These are phyloP conservation scores for Macrophomina phaseolina DNA, from an alignment of 2,329 filamentous ascomycete genomes.

Conservation along the genomic window DNA sequence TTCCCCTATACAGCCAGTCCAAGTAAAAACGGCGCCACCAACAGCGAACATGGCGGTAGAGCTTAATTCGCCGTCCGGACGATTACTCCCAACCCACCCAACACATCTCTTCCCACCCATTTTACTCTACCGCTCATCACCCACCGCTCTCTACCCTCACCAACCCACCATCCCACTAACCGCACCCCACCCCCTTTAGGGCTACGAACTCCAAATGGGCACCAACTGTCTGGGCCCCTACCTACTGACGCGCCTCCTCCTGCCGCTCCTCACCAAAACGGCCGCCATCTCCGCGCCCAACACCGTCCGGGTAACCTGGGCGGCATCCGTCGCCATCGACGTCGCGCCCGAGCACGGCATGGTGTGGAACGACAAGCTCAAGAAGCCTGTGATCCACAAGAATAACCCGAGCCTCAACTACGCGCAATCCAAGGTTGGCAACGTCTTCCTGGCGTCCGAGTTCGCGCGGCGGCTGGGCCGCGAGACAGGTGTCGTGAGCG, in stretches of 20 bases:
- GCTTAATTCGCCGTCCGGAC: too few relatives aligned
- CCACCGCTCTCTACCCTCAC: neutral
- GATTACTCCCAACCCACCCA: neutral
- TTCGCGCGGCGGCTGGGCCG: slow-evolving; percentile 30
- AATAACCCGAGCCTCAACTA: slow-evolving; percentile 31
- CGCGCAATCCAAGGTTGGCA: slow-evolving; percentile 37
- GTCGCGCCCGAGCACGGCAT: slow-evolving; percentile 28
- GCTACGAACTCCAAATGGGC: slow-evolving; percentile 43
- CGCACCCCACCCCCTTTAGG: slow-evolving; percentile 27
- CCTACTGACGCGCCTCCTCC: slow-evolving; percentile 47
- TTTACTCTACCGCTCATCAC: neutral
- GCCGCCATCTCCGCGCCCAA: slow-evolving; percentile 34
- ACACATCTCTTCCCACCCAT: neutral
- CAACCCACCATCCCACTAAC: slow-evolving; percentile 6
- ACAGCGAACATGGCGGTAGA: too few relatives aligned
- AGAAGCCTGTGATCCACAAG: neutral
- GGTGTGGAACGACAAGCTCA: slow-evolving; percentile 25
- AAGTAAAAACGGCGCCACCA: too few relatives aligned
- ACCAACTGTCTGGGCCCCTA: slow-evolving; percentile 50
- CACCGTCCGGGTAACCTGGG: slow-evolving; percentile 46
- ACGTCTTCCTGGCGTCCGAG: slow-evolving; percentile 37
- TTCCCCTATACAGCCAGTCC: neutral
- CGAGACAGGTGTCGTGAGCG: slow-evolving; percentile 33
- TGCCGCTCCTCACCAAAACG: slow-evolving; percentile 42
- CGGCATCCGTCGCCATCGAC: slow-evolving; percentile 32